Conservation (phyloP, 2,329 filamentous ascomycete species). For the Penicillium sp. region DNA sequence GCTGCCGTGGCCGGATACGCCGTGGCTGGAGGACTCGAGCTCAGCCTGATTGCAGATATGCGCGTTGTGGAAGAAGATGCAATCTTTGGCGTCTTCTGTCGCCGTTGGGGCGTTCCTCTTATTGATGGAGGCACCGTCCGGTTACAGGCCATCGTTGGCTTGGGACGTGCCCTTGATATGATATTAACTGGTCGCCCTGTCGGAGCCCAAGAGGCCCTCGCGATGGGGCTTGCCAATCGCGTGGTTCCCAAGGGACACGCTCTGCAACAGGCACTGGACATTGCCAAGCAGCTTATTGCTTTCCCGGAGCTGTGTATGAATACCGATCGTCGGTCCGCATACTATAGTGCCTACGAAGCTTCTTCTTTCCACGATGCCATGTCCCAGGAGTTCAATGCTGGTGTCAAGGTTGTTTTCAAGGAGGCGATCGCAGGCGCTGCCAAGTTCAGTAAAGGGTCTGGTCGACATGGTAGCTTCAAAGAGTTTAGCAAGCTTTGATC, state of each 20-base stretch:
- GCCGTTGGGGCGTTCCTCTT: constrained; percentile 57
- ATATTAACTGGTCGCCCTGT: constrained; percentile 59
- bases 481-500: constrained; percentile 23
- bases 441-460: constrained; percentile 23
- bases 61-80: constrained; percentile 58
- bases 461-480: constrained; percentile 26
- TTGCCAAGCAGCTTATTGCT: constrained; percentile 52
- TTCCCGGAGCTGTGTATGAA: constrained; percentile 61
- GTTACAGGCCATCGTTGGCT: constrained; percentile 55
- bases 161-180: constrained; percentile 60
- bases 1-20: constrained; percentile 57
- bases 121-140: constrained; percentile 60
- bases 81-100: constrained; percentile 60
- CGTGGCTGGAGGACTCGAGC: constrained; percentile 59
- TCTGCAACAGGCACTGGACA: constrained; percentile 52
- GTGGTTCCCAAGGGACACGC: constrained; percentile 57
- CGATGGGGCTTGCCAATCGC: constrained; percentile 58
- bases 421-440: constrained; percentile 25
- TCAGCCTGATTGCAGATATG: constrained; percentile 58
- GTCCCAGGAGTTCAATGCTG: constrained; percentile 21
- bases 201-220: constrained; percentile 53
- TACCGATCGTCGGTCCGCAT: constrained; percentile 52
- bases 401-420: constrained; percentile 21
- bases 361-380: constrained; percentile 54
- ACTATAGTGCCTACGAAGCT: constrained; percentile 56